Evolutionary conservation across 1,284 basidiomycete species (phyloP).

Genomic region (Pascua guehoae): DNA sequence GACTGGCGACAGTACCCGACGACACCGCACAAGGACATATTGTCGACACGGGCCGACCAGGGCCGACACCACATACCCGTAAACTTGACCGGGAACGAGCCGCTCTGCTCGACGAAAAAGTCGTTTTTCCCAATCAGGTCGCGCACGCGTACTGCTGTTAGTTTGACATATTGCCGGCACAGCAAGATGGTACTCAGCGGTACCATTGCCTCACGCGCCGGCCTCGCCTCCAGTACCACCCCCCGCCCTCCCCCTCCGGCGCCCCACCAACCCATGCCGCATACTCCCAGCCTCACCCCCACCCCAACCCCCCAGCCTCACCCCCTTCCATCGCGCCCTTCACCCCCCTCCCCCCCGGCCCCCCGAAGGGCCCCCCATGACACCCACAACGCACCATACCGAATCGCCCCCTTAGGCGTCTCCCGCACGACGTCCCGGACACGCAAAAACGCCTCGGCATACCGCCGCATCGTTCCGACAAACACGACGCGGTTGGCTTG

Average conservation of each 20-base stretch:
- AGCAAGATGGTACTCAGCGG: too few relatives aligned
- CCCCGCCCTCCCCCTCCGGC: too few relatives aligned
- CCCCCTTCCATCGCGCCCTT: too few relatives aligned
- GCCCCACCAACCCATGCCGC: too few relatives aligned
- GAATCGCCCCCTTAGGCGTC: slow-evolving; percentile 1
- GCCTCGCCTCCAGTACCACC: too few relatives aligned
- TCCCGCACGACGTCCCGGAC: slow-evolving; percentile 37
- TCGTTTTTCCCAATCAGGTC: slow-evolving; percentile 52
- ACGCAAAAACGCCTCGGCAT: slow-evolving; percentile 44
- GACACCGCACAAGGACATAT: too few relatives aligned
- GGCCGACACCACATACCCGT: not conserved
- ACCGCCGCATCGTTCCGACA: slow-evolving; percentile 51
- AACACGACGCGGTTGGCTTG: slow-evolving; percentile 24
- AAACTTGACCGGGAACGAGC: slow-evolving; percentile 13
- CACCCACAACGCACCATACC: slow-evolving; percentile 9
- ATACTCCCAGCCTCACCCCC: too few relatives aligned
- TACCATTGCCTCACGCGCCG: too few relatives aligned
- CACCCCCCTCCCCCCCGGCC: too few relatives aligned
- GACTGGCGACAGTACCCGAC: too few relatives aligned
- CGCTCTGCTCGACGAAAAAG: slow-evolving; percentile 33
- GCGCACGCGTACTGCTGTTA: slow-evolving; percentile 35
- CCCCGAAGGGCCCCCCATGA: too few relatives aligned
- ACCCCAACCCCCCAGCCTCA: too few relatives aligned
- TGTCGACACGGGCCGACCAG: not conserved
- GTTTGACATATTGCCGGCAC: not conserved